phyloP scores from a whole-genome alignment of 805 yeast genomes.

The Blastobotrys terrestris region DNA sequence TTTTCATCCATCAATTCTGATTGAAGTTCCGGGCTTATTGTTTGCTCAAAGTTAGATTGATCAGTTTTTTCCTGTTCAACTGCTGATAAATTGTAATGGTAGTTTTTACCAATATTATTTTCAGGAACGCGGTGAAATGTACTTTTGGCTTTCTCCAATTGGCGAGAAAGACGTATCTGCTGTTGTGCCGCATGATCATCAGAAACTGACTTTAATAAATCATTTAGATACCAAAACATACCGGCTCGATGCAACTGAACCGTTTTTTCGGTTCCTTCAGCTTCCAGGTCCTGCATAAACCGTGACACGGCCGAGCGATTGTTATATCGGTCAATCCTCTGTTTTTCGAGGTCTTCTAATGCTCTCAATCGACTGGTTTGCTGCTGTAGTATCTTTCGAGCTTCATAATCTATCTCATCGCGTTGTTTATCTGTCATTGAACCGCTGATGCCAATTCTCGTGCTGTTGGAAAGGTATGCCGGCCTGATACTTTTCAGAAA shows the following conservation, averaged over 20 bases:
- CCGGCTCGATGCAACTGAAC: conserved; percentile 32
- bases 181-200: conserved; percentile 32
- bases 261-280: conserved; percentile 25
- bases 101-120: not conserved
- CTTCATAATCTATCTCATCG: conserved; percentile 36
- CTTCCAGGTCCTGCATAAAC: conserved; percentile 23
- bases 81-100: not conserved
- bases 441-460: conserved; percentile 13
- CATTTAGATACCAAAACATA: conserved; percentile 32
- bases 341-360: conserved; percentile 25
- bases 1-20: conserved; percentile 32
- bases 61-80: not conserved
- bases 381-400: conserved; percentile 31
- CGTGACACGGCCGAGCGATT: conserved; percentile 11
- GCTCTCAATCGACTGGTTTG: conserved; percentile 26
- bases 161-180: conserved; percentile 29
- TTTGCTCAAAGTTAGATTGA: not conserved
- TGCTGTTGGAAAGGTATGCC: conserved; percentile 26
- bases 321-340: conserved; percentile 16
- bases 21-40: conserved; percentile 18
- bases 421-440: conserved; percentile 31
- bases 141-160: conserved; percentile 22
- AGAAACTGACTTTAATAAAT: conserved; percentile 26
- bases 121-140: conserved; percentile 12
- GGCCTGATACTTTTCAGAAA: conserved; percentile 25